Evolutionary conservation across 441 rosid genomes (phyloP).

Genomic region (Flueggea neowawraea): DNA sequence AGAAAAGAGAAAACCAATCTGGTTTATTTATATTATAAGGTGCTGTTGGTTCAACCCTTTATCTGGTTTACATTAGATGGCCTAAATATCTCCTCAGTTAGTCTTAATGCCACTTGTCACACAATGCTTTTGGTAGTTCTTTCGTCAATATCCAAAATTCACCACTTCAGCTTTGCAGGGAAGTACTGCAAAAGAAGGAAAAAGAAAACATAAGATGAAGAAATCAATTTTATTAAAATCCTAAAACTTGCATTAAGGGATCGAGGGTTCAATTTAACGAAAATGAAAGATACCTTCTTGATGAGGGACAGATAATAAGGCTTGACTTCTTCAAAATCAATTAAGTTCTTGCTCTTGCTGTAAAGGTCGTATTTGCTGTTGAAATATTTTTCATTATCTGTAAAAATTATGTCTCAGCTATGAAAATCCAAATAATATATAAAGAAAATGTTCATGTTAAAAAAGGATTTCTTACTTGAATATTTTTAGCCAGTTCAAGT

Average conservation of each 20-base stretch:
- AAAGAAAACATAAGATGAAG: neutral
- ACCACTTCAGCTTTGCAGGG: slow-evolving; percentile 69
- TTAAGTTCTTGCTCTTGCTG: slow-evolving; percentile 78
- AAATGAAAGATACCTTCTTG: slow-evolving; percentile 38
- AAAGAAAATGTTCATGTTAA: slow-evolving; percentile 27
- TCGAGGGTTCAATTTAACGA: no score
- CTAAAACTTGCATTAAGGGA: neutral
- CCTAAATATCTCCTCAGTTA: no score
- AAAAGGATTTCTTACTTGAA: slow-evolving; percentile 45
- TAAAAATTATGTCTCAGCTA: neutral
- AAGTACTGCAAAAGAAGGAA: slow-evolving; percentile 49
- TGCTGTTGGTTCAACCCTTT: no score
- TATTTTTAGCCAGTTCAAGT: slow-evolving; percentile 57
- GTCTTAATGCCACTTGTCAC: no score
- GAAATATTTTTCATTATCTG: neutral
- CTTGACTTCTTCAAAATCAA: slow-evolving; percentile 76
- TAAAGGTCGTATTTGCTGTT: slow-evolving; percentile 88
- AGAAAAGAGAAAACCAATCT: no score
- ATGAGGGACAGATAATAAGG: slow-evolving; percentile 82
- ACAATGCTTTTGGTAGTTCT: no score
- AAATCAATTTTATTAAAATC: neutral
- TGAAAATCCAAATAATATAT: neutral
- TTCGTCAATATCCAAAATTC: slow-evolving; percentile 14
- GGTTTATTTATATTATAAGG: no score
- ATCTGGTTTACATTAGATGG: no score